These are phyloP conservation scores for Sugiyamaella floridensis DNA, from an alignment of 805 yeast species.

Conservation along the genomic window DNA sequence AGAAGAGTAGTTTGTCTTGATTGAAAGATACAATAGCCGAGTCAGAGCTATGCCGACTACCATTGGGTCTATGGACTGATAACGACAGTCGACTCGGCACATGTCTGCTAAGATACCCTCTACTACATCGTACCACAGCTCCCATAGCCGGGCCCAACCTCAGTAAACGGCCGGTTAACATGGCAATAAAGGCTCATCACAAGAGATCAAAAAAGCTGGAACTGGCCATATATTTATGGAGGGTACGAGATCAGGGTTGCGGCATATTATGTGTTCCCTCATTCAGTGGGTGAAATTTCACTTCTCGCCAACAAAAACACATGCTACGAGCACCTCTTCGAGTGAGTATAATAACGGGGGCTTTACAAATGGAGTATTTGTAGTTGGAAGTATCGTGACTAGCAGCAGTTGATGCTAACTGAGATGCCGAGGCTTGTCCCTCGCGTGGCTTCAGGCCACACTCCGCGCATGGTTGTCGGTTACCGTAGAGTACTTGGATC, in stretches of 20 bases:
- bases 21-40: neutral
- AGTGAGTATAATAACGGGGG: neutral
- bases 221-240: neutral
- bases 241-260: neutral
- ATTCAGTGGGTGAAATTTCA: neutral
- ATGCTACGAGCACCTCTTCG: neutral
- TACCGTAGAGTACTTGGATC: neutral
- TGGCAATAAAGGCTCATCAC: neutral
- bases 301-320: neutral
- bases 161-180: neutral
- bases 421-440: neutral
- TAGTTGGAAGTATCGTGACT: no score
- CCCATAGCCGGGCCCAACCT: neutral
- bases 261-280: neutral
- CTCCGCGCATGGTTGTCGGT: neutral
- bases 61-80: no score
- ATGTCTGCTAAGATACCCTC: no score
- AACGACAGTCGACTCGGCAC: no score
- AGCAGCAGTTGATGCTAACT: neutral
- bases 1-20: neutral
- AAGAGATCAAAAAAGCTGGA: neutral
- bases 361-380: no score
- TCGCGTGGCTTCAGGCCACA: neutral
- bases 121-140: no score
- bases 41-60: neutral